phyloP scores from a whole-genome alignment of 208 protist genomes.

The Novymonas esmeraldas region DNA sequence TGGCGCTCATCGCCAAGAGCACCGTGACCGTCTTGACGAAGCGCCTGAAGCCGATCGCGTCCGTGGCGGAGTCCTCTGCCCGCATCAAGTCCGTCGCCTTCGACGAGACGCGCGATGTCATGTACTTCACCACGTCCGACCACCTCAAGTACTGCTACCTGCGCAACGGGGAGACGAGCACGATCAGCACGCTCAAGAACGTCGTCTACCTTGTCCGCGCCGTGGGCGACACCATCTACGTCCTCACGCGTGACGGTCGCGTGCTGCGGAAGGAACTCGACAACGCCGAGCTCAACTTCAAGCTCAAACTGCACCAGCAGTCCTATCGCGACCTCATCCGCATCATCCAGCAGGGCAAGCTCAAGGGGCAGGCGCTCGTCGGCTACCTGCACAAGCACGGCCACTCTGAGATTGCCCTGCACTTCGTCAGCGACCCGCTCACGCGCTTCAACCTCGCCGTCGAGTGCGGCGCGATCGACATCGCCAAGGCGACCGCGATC shows the following conservation, averaged over 20 bases:
- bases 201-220: constrained; percentile 96
- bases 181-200: constrained; percentile 96
- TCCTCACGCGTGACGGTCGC: constrained; percentile 92
- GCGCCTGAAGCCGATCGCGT: constrained; percentile 91
- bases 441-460: constrained; percentile 98
- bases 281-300: constrained; percentile 96
- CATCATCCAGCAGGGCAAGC: constrained; percentile 92
- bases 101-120: constrained; percentile 92
- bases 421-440: constrained; percentile 98
- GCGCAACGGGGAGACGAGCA: constrained; percentile 95
- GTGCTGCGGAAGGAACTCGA: constrained; percentile 91
- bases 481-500: constrained; percentile 87
- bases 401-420: constrained; percentile 97
- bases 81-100: constrained; percentile 96
- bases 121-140: constrained; percentile 98
- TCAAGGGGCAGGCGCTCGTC: constrained; percentile 97
- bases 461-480: constrained; percentile 98
- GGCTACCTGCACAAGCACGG: constrained; percentile 98
- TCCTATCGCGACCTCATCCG: constrained; percentile 94
- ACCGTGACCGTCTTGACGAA: constrained; percentile 89
- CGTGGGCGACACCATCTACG: constrained; percentile 84
- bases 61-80: constrained; percentile 91
- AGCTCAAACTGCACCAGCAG: constrained; percentile 94
- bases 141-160: constrained; percentile 98
- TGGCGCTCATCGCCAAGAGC: constrained; percentile 94